Conservation (phyloP, 1,284 basidiomycete species). For the Trametes hirsuta region DNA sequence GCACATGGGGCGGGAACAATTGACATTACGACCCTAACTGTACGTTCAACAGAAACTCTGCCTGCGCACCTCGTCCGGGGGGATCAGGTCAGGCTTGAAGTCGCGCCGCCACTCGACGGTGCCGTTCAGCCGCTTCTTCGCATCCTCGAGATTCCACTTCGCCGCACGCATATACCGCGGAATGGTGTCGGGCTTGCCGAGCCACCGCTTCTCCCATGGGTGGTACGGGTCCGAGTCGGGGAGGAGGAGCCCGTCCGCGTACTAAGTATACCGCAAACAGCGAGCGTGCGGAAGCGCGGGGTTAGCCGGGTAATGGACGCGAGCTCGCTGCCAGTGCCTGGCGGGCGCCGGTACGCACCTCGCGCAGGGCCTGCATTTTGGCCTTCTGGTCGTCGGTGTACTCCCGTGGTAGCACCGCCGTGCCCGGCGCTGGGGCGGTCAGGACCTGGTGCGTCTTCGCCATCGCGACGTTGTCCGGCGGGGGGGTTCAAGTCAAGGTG, state of each 20-base stretch:
- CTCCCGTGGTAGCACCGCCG: slow-evolving; percentile 56
- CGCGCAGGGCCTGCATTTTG: slow-evolving; percentile 61
- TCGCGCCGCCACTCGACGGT: slow-evolving; percentile 84
- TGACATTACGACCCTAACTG: neutral
- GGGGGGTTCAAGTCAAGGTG: too few species aligned
- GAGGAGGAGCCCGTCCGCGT: slow-evolving; percentile 62
- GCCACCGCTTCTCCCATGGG: slow-evolving; percentile 77
- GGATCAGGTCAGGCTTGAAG: slow-evolving; percentile 81
- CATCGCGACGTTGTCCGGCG: slow-evolving; percentile 26
- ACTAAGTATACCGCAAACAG: slow-evolving; percentile 44
- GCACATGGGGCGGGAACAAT: neutral
- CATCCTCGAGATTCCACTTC: slow-evolving; percentile 81
- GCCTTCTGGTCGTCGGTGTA: slow-evolving; percentile 67
- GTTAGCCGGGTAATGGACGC: neutral
- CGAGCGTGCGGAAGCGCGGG: neutral
- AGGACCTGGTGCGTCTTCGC: slow-evolving; percentile 48
- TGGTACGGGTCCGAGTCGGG: slow-evolving; percentile 72
- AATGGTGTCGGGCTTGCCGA: slow-evolving; percentile 72
- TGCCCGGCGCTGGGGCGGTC: slow-evolving; percentile 46
- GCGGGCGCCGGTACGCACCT: slow-evolving; percentile 44
- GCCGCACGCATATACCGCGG: slow-evolving; percentile 84
- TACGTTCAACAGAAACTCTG: slow-evolving; percentile 18
- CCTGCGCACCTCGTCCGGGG: slow-evolving; percentile 64
- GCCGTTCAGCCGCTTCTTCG: slow-evolving; percentile 73
- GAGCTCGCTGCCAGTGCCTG: neutral